These are phyloP conservation scores for Tylopilus sp. DNA, from an alignment of 768 basidiomycete genomes.

Conservation along the genomic window DNA sequence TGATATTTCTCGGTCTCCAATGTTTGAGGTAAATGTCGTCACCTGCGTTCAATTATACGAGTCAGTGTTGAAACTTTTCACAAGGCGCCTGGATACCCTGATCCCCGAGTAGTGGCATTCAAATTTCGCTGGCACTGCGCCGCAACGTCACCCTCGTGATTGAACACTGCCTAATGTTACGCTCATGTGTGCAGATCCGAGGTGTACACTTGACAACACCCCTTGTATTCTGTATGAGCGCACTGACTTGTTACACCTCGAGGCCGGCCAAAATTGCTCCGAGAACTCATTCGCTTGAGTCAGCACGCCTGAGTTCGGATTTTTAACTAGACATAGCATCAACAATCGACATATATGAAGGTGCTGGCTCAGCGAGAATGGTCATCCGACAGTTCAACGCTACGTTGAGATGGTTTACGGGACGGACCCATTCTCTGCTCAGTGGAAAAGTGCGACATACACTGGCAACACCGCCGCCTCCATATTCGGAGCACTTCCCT, in stretches of 20 bases:
- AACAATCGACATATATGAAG: conserved; percentile 7
- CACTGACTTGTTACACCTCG: no score
- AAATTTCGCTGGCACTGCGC: not conserved
- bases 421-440: conserved; percentile 28
- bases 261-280: no score
- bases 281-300: no score
- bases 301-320: no score
- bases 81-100: conserved; percentile 1
- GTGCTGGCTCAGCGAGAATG: not conserved
- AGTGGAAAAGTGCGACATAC: conserved; percentile 14
- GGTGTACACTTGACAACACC: not conserved
- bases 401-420: conserved; percentile 22
- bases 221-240: conserved; percentile 1
- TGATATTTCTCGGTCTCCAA: not conserved
- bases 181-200: not conserved
- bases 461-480: conserved; percentile 37
- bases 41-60: not conserved
- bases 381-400: conserved; percentile 1
- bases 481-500: conserved; percentile 62
- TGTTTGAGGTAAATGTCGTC: not conserved
- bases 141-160: not conserved
- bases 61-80: conserved; percentile 1
- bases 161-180: conserved; percentile 4
- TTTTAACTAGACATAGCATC: conserved; percentile 19
- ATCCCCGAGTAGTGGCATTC: not conserved